Evolutionary conservation across 129 eudicot genomes (phyloP), one percentile per base, ranked within the genome.

Genomic region (Flaveria linearis): DNA sequence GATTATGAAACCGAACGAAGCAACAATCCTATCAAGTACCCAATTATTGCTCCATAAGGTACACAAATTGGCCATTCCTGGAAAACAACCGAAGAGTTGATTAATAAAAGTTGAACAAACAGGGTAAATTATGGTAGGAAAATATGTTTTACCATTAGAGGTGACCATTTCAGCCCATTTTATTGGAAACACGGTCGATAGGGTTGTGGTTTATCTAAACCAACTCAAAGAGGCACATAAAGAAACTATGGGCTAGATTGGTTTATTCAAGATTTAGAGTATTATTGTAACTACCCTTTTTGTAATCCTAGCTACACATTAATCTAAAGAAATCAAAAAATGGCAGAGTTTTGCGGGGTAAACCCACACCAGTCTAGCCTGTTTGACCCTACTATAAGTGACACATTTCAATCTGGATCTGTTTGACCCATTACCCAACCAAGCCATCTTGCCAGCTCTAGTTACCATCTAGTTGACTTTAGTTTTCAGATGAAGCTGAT

Each of bases 1-100:
- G 57, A 88, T 75, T 10, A 57, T 58, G 45, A 74, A 81, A 66
- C 83, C 76, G 23, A 83, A 78, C 16, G 95, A 93, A 73, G 80
- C 80, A 86, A 56, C 69, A 63, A 53, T 64, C 96, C 98, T 3
- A 63, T 15, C 45, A 63, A 63, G 46, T 63, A 63, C 69, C 69
- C 69, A 15, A 30, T 28, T 10, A 63, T 30, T 15, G 69, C 69
- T 63, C 69, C 69, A 63, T 30, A 63, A 5, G 69, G 30, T 63
- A 63, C 69, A 63, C 69, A 63, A 30, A 63, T 63, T 15, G 69
- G 69, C 69, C 69, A 63, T 63, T 63, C 69, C 69, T 63, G 46
- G 10, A 63, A 62, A 63, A 63, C 18, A 61, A 22, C 7, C 36
- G 2, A 23, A 58, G 14, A 25, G 68, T 52, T n/a, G 0, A n/a